Conservation (phyloP, 495 filamentous ascomycete genomes). For the Glutinoglossum americanum region DNA sequence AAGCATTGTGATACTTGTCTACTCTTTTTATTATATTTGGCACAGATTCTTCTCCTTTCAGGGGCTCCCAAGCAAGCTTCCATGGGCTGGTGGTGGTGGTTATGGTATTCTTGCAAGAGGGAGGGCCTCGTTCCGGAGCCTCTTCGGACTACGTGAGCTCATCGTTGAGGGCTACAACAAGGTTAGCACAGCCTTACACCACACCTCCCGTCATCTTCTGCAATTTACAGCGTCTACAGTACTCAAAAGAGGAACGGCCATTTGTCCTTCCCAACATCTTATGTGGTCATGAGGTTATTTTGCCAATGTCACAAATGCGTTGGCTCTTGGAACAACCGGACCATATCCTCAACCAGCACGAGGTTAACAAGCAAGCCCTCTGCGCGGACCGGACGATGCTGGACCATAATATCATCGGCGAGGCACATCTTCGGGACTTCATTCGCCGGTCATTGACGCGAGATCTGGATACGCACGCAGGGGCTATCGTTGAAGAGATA, state of each 20-base stretch:
- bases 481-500: slow-evolving; percentile 23
- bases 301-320: slow-evolving; percentile 20
- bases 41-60: too few species aligned
- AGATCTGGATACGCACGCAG: slow-evolving; percentile 19
- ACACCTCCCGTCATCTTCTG: too few species aligned
- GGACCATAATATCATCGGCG: slow-evolving; percentile 15
- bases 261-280: slow-evolving; percentile 22
- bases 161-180: too few species aligned
- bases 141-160: too few species aligned
- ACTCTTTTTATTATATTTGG: too few species aligned
- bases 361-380: slow-evolving; percentile 17
- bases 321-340: slow-evolving; percentile 27
- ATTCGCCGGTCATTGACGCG: slow-evolving; percentile 20
- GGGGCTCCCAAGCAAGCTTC: too few species aligned
- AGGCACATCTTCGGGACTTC: slow-evolving; percentile 17
- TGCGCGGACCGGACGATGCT: slow-evolving; percentile 19
- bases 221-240: too few species aligned
- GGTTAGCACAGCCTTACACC: too few species aligned
- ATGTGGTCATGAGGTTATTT: slow-evolving; percentile 21
- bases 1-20: too few species aligned
- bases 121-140: too few species aligned
- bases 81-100: too few species aligned
- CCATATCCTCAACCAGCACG: slow-evolving; percentile 15
- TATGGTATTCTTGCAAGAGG: too few species aligned
- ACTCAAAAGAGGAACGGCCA: slow-evolving; percentile 16